A percentile compares a stretch with the other conserved stretches of the same genome.
Conservation (phyloP, 2,329 filamentous ascomycete species). For the Bipolaris cookei region DNA sequence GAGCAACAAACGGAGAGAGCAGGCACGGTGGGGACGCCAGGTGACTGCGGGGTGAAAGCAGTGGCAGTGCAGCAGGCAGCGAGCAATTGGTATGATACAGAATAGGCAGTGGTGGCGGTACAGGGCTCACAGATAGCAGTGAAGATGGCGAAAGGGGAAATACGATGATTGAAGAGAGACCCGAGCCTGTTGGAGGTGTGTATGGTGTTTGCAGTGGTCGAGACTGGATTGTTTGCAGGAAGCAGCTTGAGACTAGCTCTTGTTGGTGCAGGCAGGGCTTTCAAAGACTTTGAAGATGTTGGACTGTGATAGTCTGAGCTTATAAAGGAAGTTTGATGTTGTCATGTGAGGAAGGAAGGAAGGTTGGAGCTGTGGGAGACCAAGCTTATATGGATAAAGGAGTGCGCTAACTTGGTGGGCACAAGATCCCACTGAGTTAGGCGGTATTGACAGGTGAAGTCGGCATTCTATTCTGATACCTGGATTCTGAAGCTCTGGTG, state of each 20-base stretch:
- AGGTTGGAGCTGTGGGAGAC: conserved; percentile 7
- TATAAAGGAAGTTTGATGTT: conserved; percentile 5
- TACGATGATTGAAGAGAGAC: not conserved
- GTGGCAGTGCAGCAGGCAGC: conserved; percentile 6
- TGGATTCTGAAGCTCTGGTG: not conserved
- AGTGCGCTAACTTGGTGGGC: conserved; percentile 1
- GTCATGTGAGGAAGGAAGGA: conserved; percentile 28
- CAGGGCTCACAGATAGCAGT: not conserved
- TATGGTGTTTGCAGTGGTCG: conserved; percentile 24
- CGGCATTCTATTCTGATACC: not conserved
- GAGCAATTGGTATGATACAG: conserved; percentile 12
- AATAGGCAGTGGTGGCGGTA: not conserved
- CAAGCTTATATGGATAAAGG: conserved; percentile 23
- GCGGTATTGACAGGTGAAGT: conserved; percentile 15
- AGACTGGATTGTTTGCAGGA: conserved; percentile 26
- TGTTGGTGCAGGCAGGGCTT: conserved; percentile 1
- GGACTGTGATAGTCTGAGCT: conserved; percentile 1
- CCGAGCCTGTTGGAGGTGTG: conserved; percentile 21
- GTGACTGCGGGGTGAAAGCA: conserved; percentile 20
- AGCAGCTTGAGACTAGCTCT: conserved; percentile 22
- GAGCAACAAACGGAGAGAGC: conserved; percentile 15
- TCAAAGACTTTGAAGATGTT: not conserved
- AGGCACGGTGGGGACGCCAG: conserved; percentile 17
- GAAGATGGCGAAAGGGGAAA: conserved; percentile 4
- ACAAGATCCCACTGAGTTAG: not conserved